Evolutionary conservation across 169 alveolate genomes (phyloP), one percentile per base, ranked within the genome.

Genomic region (Eimeria sp.): DNA sequence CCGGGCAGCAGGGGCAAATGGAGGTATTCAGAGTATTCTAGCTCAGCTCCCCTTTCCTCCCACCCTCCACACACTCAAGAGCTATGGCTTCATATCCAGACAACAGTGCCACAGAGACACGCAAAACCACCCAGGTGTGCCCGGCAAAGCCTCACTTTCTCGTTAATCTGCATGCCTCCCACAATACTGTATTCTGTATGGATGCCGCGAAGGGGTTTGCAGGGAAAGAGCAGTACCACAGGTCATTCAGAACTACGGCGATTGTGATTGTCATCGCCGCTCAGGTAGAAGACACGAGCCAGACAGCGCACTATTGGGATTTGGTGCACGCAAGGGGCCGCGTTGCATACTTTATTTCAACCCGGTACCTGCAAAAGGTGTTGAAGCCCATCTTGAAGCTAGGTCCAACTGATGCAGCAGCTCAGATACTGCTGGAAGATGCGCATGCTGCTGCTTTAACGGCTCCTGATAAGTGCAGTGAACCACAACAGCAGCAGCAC

Each of bases 251-350:
- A 43, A 73, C 40, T 16, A 73, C 5, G 57, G 83, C 54, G 57
- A 11, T 54, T 73, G 57, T 27, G 65, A 49, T 25, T 49, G 20
- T 34, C 91, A 34, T 30, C 11, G 58, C 5, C 76, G 7, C 51
- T 83, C 91, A 83, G 91, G 51, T 16, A 30, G 91, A 83, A 11
- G 91, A 83, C 30, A 27, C 58, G 40, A 54, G 40, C 43, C 18
- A n/a, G 54, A 57, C 91, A 20, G 91, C 91, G 40, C 91, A 83
- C 20, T 83, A 57, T 76, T 83, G 91, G 91, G 91, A 83, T 58
- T 83, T 16, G 57, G 76, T 83, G 76, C 91, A 83, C 40, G 76
- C 73, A 25, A 83, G 91, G 91, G 91, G 76, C 75, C 91, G 75
- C 58, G 75, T 57, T 25, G 91, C 91, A 22, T 83, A 83, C 58